Evolutionary conservation across 371 early-diverging fungal species (phyloP), one percentile per base, ranked within the genome.

Genomic region (Mortierella sp.): DNA sequence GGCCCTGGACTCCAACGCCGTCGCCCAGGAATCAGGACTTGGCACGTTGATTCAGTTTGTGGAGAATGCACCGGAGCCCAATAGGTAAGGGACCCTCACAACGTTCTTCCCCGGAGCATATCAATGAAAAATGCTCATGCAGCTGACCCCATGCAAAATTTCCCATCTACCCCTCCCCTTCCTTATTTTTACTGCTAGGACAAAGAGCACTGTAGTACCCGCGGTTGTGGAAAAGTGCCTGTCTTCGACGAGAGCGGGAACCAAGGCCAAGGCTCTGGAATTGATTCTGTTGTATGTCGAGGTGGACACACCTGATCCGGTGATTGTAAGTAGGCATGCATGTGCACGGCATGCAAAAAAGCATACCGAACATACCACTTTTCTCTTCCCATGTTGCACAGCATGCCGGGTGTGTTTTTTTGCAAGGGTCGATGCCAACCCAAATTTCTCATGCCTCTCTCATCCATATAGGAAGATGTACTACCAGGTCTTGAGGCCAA

Each of bases 11-110:
- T 80, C 92, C 21, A 98, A 98, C 79, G 87, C 92, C 37, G 94
- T 92, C 9, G 97, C 98, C 1, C 95, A 94, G 79, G 98, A 98
- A 79, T 81, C 92, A 5, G 99, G 93, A 14, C 61, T 98, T 51
- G 74, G 73, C 19, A 89, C 95, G 3, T 79, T 93, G 34, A 76
- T 90, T 27, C 88, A 90, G 45, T 97, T 85, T 81, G 86, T 96
- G 37, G 86, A 89, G 68, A 89, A 91, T 73, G 93, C 95, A 27
- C 96, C 95, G 10, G 85, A 86, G 57, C 90, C 94, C 7, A 71
- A 83, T 41, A 90, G 86, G 90, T 89, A 85, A 74, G 28, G 12
- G 4, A 6, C 25, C 34, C 10, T n/a, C n/a, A n/a, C n/a, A n/a
- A n/a, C n/a, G n/a, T n/a, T n/a, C n/a, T 10, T 4, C 34, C 34